Evolutionary conservation across 2,329 filamentous ascomycete genomes (phyloP).

Genomic region (Trichoderma sp.): DNA sequence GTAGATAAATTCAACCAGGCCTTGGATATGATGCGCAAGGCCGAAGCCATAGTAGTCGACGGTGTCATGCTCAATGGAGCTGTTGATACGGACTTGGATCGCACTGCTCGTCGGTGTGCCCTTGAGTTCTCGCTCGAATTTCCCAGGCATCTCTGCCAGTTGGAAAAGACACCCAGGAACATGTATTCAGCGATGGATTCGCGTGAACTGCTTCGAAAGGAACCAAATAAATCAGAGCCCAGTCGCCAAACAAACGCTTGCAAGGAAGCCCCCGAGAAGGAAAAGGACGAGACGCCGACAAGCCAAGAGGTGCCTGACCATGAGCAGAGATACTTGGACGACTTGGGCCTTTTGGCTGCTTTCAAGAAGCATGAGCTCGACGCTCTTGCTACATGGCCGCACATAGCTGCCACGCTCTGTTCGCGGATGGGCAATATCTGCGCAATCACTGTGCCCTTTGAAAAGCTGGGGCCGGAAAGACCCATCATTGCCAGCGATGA

Average conservation of each 20-base stretch:
- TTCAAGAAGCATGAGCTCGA: conserved; percentile 58
- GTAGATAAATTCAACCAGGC: conserved; percentile 52
- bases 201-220: conserved; percentile 55
- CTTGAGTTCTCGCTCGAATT: conserved; percentile 61
- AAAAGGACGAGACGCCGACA: conserved; percentile 52
- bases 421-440: conserved; percentile 59
- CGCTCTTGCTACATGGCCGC: conserved; percentile 62
- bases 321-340: conserved; percentile 47
- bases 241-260: conserved; percentile 57
- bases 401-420: conserved; percentile 48
- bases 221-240: conserved; percentile 58
- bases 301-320: background rate
- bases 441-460: conserved; percentile 64
- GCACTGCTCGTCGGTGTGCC: conserved; percentile 36
- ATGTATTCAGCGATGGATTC: conserved; percentile 55
- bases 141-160: conserved; percentile 53
- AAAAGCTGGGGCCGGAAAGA: conserved; percentile 55
- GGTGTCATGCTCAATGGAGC: conserved; percentile 49
- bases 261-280: conserved; percentile 52
- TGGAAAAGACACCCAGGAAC: conserved; percentile 60
- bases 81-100: background rate
- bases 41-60: conserved; percentile 60
- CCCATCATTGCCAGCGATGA: conserved; percentile 47
- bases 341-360: conserved; percentile 61
- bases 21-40: conserved; percentile 50